Evolutionary conservation across 495 filamentous ascomycete genomes (phyloP).

Genomic region (Annulohypoxylon bovei): DNA sequence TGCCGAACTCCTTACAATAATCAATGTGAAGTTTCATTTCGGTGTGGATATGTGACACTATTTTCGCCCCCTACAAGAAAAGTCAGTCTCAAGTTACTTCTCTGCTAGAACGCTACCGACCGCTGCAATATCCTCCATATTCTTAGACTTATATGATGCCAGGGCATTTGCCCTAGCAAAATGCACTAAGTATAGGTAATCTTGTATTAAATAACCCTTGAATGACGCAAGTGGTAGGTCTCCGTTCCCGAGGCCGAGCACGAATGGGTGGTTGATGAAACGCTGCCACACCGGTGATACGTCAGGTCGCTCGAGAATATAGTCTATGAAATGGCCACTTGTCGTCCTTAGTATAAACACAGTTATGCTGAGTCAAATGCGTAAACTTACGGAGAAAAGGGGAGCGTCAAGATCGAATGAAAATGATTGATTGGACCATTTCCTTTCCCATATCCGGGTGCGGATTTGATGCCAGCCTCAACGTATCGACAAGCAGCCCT

Average conservation of each 20-base stretch:
- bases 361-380: conserved; percentile 11
- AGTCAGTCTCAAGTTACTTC: not conserved
- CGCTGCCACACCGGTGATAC: conserved; percentile 74
- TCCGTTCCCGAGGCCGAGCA: conserved; percentile 76
- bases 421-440: conserved; percentile 95
- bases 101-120: conserved; percentile 49
- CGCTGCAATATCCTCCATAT: conserved; percentile 75
- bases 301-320: conserved; percentile 78
- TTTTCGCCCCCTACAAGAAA: conserved; percentile 66
- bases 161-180: conserved; percentile 87
- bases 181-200: conserved; percentile 90
- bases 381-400: conserved; percentile 80
- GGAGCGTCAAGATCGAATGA: conserved; percentile 81
- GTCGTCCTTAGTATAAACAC: conserved; percentile 8
- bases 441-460: conserved; percentile 76
- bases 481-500: conserved; percentile 79
- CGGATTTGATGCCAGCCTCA: conserved; percentile 83
- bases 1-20: conserved; percentile 82
- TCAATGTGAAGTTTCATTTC: conserved; percentile 83
- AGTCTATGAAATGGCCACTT: conserved; percentile 86
- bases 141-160: conserved; percentile 81
- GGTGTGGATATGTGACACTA: conserved; percentile 76
- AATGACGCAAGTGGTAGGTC: conserved; percentile 77
- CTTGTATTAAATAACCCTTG: conserved; percentile 87
- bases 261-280: conserved; percentile 84